Evolutionary conservation across 257 asterid species (phyloP).

Genomic region (Solanum gandarillasii): DNA sequence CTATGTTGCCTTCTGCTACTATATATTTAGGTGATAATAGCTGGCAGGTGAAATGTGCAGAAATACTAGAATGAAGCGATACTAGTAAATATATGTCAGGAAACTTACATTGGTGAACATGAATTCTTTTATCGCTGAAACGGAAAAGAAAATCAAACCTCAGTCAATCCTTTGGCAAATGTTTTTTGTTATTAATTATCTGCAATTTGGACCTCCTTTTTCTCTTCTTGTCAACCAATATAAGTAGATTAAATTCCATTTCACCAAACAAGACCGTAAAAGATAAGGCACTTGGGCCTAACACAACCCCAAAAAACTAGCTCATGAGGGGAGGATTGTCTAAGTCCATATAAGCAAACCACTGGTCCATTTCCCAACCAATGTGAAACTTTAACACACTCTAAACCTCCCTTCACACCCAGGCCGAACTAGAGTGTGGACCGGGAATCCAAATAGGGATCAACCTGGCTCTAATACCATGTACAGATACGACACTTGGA

Average conservation of each 20-base stretch:
- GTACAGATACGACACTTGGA: not conserved
- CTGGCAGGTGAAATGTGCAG: not conserved
- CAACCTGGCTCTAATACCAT: not conserved
- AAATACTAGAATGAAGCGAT: not conserved
- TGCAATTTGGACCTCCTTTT: not conserved
- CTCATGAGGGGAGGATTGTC: not conserved
- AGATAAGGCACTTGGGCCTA: not conserved
- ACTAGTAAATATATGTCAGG: not conserved
- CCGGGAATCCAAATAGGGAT: not conserved
- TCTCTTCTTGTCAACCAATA: not conserved
- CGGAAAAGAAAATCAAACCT: not conserved
- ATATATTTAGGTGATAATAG: not conserved
- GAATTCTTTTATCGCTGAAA: not conserved
- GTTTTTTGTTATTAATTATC: not conserved
- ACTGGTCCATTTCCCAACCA: not conserved
- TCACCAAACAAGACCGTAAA: not conserved
- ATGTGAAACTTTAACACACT: not conserved
- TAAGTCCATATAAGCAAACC: not conserved
- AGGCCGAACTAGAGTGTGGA: not conserved
- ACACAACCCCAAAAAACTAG: not conserved
- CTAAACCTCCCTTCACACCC: not conserved
- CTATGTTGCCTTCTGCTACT: not conserved
- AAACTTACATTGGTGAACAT: not conserved
- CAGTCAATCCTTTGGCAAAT: not conserved
- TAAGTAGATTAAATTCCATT: not conserved